Percentiles rank a stretch among this genome's conserved stretches.
Evolutionary conservation across 495 filamentous ascomycete genomes (phyloP).

Genomic region (Letharia columbiana): DNA sequence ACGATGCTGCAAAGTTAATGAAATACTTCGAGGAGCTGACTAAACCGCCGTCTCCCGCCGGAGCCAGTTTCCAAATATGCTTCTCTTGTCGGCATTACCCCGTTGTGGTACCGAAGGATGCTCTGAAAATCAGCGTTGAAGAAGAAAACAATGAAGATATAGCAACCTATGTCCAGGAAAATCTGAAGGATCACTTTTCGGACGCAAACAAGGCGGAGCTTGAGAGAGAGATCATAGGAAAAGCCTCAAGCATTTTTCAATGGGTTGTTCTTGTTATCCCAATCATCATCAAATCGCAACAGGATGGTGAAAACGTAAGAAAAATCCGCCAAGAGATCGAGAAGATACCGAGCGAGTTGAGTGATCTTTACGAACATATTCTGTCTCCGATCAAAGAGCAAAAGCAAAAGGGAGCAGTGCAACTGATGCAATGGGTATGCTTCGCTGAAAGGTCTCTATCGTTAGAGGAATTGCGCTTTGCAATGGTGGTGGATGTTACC

Average conservation of each 20-base stretch:
- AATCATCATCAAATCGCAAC: neutral
- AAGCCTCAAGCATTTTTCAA: neutral
- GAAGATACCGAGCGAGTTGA: neutral
- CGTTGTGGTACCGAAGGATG: neutral
- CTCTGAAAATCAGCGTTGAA: neutral
- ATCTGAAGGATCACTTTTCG: neutral
- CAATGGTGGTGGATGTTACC: neutral
- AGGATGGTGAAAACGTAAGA: neutral
- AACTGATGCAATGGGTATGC: slow-evolving; percentile 4
- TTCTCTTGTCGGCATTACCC: neutral
- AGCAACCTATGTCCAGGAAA: neutral
- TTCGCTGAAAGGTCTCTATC: neutral
- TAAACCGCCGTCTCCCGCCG: neutral
- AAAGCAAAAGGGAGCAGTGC: neutral
- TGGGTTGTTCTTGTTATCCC: neutral
- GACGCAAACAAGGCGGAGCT: neutral
- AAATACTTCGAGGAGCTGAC: neutral
- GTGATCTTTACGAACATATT: neutral
- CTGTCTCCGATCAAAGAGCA: too few relatives aligned
- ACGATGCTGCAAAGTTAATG: neutral
- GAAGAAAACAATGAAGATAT: neutral
- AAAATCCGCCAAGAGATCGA: neutral
- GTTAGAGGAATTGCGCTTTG: neutral
- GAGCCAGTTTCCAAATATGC: neutral
- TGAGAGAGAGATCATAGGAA: neutral